Base-by-base conservation (phyloP, 2,329 filamentous ascomycete genomes). In the Aspergillus sp. region DNA sequence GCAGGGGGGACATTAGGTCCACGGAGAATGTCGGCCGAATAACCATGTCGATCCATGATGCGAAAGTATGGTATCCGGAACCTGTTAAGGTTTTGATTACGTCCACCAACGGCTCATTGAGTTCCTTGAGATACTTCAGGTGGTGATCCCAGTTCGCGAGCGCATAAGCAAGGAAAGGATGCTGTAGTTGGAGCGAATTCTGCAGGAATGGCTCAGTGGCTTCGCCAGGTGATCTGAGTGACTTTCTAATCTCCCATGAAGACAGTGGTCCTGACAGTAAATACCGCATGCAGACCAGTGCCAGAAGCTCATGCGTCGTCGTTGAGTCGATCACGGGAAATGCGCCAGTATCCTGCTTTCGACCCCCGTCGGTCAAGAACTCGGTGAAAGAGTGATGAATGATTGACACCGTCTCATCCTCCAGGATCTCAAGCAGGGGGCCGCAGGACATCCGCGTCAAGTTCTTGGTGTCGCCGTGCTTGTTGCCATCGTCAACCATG, bases 361-460 rank as follows among this genome's bases (percentile, higher is more conserved):
- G 52, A 17, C 45, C 53, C 11, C 31, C 12, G n/a, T 63, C 74
- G 2, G 71, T 68, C 11, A 82, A 61, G 55, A 77, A 81, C 52
- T 81, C 79, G 1, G 79, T 80, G 41, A 81, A 77, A 1, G 78
- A 81, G 52, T 81, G 79, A 58, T 82, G 79, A 15, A 81, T 74
- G 2, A 81, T 72, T 14, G 71, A 72, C 4, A 81, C 61, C 0
- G 76, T 78, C 56, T 81, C 78, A 52, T 81, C 77, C 15, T 76
- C 73, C 1, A 79, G 62, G 12, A 81, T 68, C 57, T 81, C 77
- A 0, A 81, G 62, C 39, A 81, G 61, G 6, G 76, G 72, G 0
- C 77, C 77, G 57, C 75, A 79, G 4, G 71, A 70, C 12, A 63
- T 64, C 33, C 71, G 64, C 8, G 78, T 68, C 6, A 78, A 60